Conservation (phyloP, 1,139 yeast species). For the Yarrowia galli region DNA sequence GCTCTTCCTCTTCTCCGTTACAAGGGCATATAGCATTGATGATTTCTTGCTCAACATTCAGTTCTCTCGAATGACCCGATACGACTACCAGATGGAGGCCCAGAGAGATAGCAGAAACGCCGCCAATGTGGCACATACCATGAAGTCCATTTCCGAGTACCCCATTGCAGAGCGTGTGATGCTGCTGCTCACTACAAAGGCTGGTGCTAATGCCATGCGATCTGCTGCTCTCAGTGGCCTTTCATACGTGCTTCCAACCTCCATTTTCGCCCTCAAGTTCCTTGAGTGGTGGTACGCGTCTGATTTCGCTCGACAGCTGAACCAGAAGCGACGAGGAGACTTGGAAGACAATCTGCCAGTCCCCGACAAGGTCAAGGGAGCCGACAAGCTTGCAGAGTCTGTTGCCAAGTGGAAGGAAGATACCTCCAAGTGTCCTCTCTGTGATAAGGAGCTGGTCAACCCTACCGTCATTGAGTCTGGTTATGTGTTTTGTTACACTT, state of each 20-base stretch:
- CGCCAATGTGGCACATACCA: slow-evolving; percentile 32
- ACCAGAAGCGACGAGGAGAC: slow-evolving; percentile 60
- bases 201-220: slow-evolving; percentile 49
- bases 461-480: slow-evolving; percentile 95
- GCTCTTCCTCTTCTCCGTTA: slow-evolving; percentile 70
- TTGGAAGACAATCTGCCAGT: slow-evolving; percentile 61
- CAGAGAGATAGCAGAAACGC: slow-evolving; percentile 38
- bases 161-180: slow-evolving; percentile 41
- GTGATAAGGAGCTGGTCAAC: slow-evolving; percentile 67
- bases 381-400: slow-evolving; percentile 39
- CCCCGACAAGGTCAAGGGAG: slow-evolving; percentile 49
- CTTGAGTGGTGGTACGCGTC: slow-evolving; percentile 95
- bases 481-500: slow-evolving; percentile 85
- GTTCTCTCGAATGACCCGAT: slow-evolving; percentile 70
- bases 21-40: slow-evolving; percentile 68
- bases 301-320: slow-evolving; percentile 69
- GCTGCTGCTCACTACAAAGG: slow-evolving; percentile 43
- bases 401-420: slow-evolving; percentile 38
- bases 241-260: slow-evolving; percentile 71
- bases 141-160: slow-evolving; percentile 39
- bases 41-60: slow-evolving; percentile 70
- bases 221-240: slow-evolving; percentile 49
- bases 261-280: slow-evolving; percentile 83
- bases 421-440: slow-evolving; percentile 67
- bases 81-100: slow-evolving; percentile 62